Percentiles rank a stretch among this genome's conserved stretches.
These are phyloP conservation scores for Cryptosporidium ubiquitum DNA, from an alignment of 169 alveolate species.

Conservation along the genomic window DNA sequence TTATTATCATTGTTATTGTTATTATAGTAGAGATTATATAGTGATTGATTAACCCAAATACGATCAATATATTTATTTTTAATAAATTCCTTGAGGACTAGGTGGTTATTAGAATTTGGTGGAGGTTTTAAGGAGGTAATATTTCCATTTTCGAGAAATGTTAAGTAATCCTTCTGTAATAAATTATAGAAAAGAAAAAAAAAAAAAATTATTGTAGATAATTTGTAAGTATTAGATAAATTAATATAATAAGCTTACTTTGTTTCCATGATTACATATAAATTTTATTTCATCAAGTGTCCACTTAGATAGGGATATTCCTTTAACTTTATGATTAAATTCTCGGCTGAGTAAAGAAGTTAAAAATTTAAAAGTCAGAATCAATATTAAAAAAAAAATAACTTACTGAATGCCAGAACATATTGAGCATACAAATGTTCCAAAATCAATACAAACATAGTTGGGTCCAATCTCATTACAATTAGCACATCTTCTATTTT, in stretches of 20 bases:
- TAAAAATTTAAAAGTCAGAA: neutral
- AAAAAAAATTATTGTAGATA: too few relatives aligned
- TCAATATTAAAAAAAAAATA: neutral
- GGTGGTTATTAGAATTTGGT: neutral
- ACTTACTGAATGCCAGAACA: conserved; percentile 81
- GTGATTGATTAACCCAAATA: conserved; percentile 18
- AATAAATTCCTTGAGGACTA: conserved; percentile 29
- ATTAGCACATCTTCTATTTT: conserved; percentile 80
- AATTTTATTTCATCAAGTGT: conserved; percentile 78
- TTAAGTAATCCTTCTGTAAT: neutral
- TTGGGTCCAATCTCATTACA: conserved; percentile 82
- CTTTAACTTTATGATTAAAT: conserved; percentile 81
- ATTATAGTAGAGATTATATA: neutral
- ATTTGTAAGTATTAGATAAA: neutral
- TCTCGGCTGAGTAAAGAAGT: conserved; percentile 73
- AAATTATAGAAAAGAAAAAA: too few relatives aligned
- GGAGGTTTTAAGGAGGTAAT: neutral
- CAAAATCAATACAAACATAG: conserved; percentile 79
- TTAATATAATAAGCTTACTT: conserved; percentile 1
- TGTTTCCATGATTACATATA: conserved; percentile 78
- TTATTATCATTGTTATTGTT: too few relatives aligned
- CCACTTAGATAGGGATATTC: conserved; percentile 80
- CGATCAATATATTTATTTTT: conserved; percentile 36
- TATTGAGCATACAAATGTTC: conserved; percentile 80
- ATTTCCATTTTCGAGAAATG: conserved; percentile 7